Base-by-base conservation (phyloP, 116 monocot genomes). In the Papilionanthe hybrid region DNA sequence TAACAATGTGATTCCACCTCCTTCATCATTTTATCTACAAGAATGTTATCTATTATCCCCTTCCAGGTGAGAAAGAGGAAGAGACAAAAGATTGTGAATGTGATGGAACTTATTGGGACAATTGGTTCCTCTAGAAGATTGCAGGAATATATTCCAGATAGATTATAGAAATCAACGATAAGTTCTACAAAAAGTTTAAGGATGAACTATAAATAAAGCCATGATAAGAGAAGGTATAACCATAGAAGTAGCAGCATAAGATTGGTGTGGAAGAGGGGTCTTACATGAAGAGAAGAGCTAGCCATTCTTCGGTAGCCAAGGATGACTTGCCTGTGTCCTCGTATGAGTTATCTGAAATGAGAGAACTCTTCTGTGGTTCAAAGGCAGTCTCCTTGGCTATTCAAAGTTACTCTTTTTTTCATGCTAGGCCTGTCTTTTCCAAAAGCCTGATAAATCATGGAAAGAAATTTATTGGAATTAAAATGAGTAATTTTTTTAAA, bases 271-370 rank as follows among this genome's bases (percentile, higher is more conserved):
- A 80, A 55, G 80, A 56, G 73, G 74, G 80, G 80, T 25, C 73
- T 74, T 80, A 57, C 80, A 80, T 80, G 80, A 73, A 80, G 79
- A 72, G n/a, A 69, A 79, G 79, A 79, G 79, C 1, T 63, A 63
- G 69, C 55, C 49, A 48, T 50, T 49, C 55, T 79, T 79, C 72
- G 63, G 30, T 72, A 79, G 79, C 71, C 79, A 72, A 79, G 79
- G 78, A 72, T 79, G 72, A 79, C 66, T 79, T 79, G 79, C 79
- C 79, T 79, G 30, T 71, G 71, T 71, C 79, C 68, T 79, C 49
- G 22, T 44, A 44, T 44, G 66, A 20, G 63, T 6, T 11, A n/a
- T 25, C 37, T 37, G 13, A 9, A 18, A 41, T 42, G 43, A 67
- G 45, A 12, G n/a, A n/a, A 22, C 20, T 73, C 47, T 23, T 42